Conservation (phyloP, 371 early-diverging fungal genomes). For the Fennellomyces sp. region DNA sequence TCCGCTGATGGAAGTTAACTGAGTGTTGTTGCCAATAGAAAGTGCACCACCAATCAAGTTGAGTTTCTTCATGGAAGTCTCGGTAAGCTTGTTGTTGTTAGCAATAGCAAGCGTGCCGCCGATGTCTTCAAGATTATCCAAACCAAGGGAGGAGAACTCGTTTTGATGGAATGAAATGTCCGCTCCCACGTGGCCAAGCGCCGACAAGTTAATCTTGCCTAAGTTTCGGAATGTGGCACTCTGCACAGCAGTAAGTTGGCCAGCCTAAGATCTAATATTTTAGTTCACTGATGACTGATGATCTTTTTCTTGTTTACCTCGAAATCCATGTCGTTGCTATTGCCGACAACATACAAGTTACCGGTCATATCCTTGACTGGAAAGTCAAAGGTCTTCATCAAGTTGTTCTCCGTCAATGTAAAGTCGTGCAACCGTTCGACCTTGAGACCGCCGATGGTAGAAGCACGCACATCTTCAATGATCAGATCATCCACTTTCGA, state of each 20-base stretch:
- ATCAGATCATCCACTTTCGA: slow-evolving; percentile 34
- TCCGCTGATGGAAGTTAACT: slow-evolving; percentile 46
- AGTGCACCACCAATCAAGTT: slow-evolving; percentile 55
- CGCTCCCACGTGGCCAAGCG: slow-evolving; percentile 32
- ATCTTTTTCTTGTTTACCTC: too few species aligned
- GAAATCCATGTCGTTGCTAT: slow-evolving; percentile 35
- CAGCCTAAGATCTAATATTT: slow-evolving; percentile 21
- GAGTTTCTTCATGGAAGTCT: slow-evolving; percentile 53
- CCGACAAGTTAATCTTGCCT: slow-evolving; percentile 34
- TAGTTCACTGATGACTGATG: not conserved
- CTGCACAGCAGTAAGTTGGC: slow-evolving; percentile 29
- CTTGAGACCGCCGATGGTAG: slow-evolving; percentile 43
- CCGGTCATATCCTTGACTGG: slow-evolving; percentile 40
- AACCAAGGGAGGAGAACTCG: slow-evolving; percentile 32
- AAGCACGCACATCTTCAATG: slow-evolving; percentile 52
- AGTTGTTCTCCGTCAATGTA: slow-evolving; percentile 51
- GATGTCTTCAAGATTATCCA: slow-evolving; percentile 42
- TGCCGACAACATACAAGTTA: slow-evolving; percentile 44
- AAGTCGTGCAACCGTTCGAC: slow-evolving; percentile 37
- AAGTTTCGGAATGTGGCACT: slow-evolving; percentile 49
- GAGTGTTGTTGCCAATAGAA: slow-evolving; percentile 61
- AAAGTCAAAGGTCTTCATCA: slow-evolving; percentile 51
- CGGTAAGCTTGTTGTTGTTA: slow-evolving; percentile 50
- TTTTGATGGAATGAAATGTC: slow-evolving; percentile 60
- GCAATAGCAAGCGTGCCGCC: slow-evolving; percentile 58